Evolutionary conservation across 192 early-diverging fungal species (phyloP).

Genomic region (Mortierella antarctica): DNA sequence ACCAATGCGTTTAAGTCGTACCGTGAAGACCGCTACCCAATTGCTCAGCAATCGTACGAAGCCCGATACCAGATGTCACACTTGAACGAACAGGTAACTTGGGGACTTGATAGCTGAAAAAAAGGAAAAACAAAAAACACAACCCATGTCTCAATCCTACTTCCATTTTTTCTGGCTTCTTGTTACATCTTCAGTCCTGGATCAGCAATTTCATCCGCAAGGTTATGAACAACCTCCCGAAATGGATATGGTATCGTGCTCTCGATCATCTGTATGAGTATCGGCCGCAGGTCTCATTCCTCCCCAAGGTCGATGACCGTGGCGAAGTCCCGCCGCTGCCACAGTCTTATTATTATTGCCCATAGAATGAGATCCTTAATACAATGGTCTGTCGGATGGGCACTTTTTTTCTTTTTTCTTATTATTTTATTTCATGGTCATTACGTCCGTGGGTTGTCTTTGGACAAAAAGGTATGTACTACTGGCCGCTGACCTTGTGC

Average conservation of each 20-base stretch:
- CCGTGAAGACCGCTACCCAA: constrained; percentile 11
- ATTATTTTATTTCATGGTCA: not conserved
- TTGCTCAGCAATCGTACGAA: constrained; percentile 29
- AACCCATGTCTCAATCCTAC: not conserved
- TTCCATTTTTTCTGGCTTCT: not conserved
- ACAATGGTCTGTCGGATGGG: not conserved
- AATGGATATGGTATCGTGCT: constrained; percentile 39
- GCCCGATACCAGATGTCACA: constrained; percentile 42
- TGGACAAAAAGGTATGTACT: too few species aligned
- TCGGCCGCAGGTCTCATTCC: constrained; percentile 34
- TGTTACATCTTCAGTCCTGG: constrained; percentile 21
- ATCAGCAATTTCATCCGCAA: constrained; percentile 35
- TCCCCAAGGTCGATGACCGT: constrained; percentile 13
- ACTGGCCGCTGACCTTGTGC: constrained; percentile 63
- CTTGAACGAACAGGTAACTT: constrained; percentile 30
- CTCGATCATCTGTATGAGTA: constrained; percentile 34
- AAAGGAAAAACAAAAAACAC: not conserved
- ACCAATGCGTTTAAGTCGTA: constrained; percentile 4
- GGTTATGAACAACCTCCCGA: constrained; percentile 36
- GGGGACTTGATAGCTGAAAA: not conserved
- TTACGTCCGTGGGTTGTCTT: not conserved
- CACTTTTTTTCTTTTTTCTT: not conserved
- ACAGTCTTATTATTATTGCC: not conserved
- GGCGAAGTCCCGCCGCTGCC: constrained; percentile 18
- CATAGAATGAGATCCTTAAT: not conserved